phyloP scores from a whole-genome alignment of 2,329 filamentous ascomycete genomes.

The Pseudogymnoascus pannorum region DNA sequence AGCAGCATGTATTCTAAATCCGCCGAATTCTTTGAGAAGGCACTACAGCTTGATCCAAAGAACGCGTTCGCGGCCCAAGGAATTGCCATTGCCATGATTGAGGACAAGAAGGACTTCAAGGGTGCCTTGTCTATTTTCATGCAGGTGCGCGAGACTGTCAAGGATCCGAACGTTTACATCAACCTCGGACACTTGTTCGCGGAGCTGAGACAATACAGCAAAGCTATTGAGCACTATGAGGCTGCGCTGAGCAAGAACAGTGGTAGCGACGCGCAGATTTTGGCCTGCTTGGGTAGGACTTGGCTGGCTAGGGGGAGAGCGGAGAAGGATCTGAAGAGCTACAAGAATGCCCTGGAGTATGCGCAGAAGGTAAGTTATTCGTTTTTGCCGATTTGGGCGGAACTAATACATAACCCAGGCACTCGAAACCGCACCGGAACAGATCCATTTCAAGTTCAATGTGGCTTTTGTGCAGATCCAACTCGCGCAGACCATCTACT shows the following conservation, averaged over 20 bases:
- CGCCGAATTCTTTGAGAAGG: conserved; percentile 98
- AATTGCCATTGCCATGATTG: conserved; percentile 85
- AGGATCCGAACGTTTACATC: conserved; percentile 79
- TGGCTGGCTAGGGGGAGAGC: conserved; percentile 61
- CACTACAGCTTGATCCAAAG: conserved; percentile 84
- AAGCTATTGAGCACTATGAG: conserved; percentile 94
- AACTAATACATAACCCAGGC: conserved; percentile 42
- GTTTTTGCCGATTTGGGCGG: background rate
- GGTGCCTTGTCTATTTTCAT: conserved; percentile 80
- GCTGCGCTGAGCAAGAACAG: conserved; percentile 58
- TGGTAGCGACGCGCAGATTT: conserved; percentile 54
- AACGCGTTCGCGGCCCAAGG: conserved; percentile 97
- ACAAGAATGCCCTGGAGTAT: conserved; percentile 56
- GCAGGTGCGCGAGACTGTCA: conserved; percentile 83
- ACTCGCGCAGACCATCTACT: conserved; percentile 73
- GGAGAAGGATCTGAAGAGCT: conserved; percentile 53
- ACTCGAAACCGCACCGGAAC: conserved; percentile 69
- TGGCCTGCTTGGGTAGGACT: conserved; percentile 64
- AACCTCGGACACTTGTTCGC: conserved; percentile 91
- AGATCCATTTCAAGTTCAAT: conserved; percentile 92
- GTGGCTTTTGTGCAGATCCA: conserved; percentile 97
- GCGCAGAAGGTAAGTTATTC: conserved; percentile 50
- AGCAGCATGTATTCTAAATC: conserved; percentile 81
- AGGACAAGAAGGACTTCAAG: conserved; percentile 86
- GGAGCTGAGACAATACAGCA: conserved; percentile 81